Base-by-base conservation (phyloP, 2,329 filamentous ascomycete genomes). In the Colletotrichum lentis region DNA sequence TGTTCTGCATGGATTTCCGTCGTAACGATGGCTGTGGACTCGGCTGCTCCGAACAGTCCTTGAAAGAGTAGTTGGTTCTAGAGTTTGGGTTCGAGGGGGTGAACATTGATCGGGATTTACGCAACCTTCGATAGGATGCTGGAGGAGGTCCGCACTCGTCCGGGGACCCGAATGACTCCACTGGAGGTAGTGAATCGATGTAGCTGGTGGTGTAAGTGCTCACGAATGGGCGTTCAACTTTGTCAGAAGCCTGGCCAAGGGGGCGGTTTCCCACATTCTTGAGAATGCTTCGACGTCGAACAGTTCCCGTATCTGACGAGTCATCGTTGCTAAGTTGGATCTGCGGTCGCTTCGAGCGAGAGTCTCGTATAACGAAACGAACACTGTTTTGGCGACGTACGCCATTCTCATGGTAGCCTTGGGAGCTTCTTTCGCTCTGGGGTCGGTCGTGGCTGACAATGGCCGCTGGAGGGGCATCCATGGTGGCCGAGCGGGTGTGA, bases 21-120 rank as follows among this genome's bases (percentile, higher is more conserved):
- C 24, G 47, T 37, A 63, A 8, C 16, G 64, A 35, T 31, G 37
- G 46, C 31, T 49, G 22, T n/a, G 31, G 18, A 35, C 10, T 37
- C 24, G 27, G n/a, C 35, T 44, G 49, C 27, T 58, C 44, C 3
- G 63, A 35, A 3, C 59, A 60, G 11, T 58, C 50, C 24, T 31
- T 49, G 52, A 64, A 66, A 14, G 71, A 70, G 16, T 70, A 66
- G 14, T 57, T 67, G 10, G 24, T 55, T 7, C 69, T 71, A 22
- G 56, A 62, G 0, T 53, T 49, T 24, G 61, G 61, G 12, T 74
- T 71, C 1, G 78, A 77, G 2, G 77, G 74, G 12, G 78, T 76
- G 69, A 85, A 81, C 83, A 88, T 84, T 0, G 87, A 89, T 66
- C 79, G 84, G 1, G 86, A 86, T 72, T 84, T 86, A 50, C 85